These are phyloP conservation scores for Picochlorum sp. DNA, from an alignment of 139 green algal genomes.

Conservation along the genomic window DNA sequence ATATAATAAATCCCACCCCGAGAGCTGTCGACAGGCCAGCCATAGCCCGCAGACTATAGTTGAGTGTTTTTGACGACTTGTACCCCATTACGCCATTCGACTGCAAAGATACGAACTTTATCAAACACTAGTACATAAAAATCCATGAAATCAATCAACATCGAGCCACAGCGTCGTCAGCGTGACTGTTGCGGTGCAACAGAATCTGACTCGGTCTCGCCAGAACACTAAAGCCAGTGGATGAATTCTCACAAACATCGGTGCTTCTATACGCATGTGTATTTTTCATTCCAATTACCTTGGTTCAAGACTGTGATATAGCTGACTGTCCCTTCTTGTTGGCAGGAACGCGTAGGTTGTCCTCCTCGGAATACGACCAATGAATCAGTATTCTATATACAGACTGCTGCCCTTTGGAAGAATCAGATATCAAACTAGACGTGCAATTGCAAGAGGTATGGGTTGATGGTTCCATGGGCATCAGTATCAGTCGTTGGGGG, in stretches of 20 bases:
- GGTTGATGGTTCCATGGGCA: too few relatives aligned
- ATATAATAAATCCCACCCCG: conserved; percentile 32
- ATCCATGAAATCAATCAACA: background rate
- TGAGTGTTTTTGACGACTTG: conserved; percentile 3
- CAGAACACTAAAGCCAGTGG: background rate
- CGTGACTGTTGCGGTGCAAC: background rate
- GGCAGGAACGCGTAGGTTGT: too few relatives aligned
- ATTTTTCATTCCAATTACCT: too few relatives aligned
- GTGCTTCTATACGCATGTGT: too few relatives aligned
- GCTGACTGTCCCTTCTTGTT: too few relatives aligned
- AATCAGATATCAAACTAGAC: too few relatives aligned
- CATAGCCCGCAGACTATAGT: conserved; percentile 20
- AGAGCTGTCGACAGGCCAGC: conserved; percentile 10
- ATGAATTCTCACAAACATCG: background rate
- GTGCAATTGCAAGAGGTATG: too few relatives aligned
- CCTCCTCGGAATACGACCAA: too few relatives aligned
- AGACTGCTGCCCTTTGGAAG: too few relatives aligned
- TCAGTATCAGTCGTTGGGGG: too few relatives aligned
- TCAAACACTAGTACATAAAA: background rate
- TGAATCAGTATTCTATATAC: too few relatives aligned
- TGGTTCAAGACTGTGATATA: too few relatives aligned
- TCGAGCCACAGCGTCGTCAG: background rate
- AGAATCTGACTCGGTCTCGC: background rate
- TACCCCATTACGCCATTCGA: background rate
- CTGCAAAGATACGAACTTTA: background rate